phyloP scores from a whole-genome alignment of 208 protist genomes.

The Acanthamoeba sp. region DNA sequence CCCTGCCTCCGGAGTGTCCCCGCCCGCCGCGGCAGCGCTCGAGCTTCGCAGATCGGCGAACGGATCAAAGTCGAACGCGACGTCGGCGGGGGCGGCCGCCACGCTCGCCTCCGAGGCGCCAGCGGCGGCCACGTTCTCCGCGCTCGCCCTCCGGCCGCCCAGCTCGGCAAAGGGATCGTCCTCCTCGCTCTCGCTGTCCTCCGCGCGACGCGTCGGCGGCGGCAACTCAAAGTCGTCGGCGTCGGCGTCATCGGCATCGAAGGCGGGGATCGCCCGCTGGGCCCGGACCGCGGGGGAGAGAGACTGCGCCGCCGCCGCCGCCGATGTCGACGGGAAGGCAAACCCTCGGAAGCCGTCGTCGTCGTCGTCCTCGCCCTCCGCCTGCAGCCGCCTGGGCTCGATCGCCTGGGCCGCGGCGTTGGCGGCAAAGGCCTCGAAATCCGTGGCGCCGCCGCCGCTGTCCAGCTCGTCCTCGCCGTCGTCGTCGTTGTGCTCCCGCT shows the following conservation, averaged over 20 bases:
- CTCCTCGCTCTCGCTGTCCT: neutral
- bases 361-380: neutral
- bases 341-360: neutral
- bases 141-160: neutral
- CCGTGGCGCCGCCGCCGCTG: neutral
- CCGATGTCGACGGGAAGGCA: neutral
- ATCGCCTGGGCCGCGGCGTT: neutral
- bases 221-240: neutral
- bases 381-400: neutral
- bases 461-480: neutral
- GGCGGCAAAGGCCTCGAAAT: conserved; percentile 4
- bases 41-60: neutral
- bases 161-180: neutral
- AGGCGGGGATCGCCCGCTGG: neutral
- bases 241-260: neutral
- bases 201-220: neutral
- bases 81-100: neutral
- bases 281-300: too few relatives aligned
- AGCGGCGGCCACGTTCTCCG: neutral
- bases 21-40: too few relatives aligned
- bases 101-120: neutral
- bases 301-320: too few relatives aligned
- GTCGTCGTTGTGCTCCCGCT: neutral
- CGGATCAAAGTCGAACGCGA: neutral
- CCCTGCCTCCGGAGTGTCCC: too few relatives aligned